Percentiles rank a stretch among this genome's conserved stretches.
Evolutionary conservation across 768 basidiomycete genomes (phyloP).

Genomic region (Aureoboletus auriporus): DNA sequence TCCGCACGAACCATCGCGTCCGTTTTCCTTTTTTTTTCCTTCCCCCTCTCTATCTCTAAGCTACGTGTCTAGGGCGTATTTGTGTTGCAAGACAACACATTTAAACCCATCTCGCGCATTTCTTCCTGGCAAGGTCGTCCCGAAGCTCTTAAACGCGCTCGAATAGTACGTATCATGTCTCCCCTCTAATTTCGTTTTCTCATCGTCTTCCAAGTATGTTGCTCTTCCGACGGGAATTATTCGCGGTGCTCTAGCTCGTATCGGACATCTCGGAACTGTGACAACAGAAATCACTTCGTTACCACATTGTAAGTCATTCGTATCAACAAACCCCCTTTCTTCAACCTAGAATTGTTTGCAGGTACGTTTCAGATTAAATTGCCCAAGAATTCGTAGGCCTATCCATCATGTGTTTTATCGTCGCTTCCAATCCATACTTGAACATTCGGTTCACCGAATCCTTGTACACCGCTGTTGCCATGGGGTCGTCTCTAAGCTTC

Average conservation of each 20-base stretch:
- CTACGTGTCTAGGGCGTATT: conserved; percentile 70
- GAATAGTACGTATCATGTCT: conserved; percentile 47
- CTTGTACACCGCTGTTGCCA: too few species aligned
- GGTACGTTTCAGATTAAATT: conserved; percentile 71
- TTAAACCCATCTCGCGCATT: conserved; percentile 78
- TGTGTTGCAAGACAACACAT: conserved; percentile 87
- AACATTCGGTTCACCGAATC: too few species aligned
- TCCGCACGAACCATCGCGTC: conserved; percentile 92
- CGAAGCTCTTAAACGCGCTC: conserved; percentile 68
- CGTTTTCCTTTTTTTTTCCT: conserved; percentile 20
- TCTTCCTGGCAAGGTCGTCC: conserved; percentile 78
- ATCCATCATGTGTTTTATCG: too few species aligned
- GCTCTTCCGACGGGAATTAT: conserved; percentile 83
- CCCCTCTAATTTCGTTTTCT: neutral
- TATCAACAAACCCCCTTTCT: neutral
- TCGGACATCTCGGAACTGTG: conserved; percentile 76
- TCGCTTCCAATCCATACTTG: too few species aligned
- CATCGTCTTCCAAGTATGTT: conserved; percentile 51
- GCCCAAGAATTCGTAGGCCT: conserved; percentile 50
- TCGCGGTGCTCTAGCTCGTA: conserved; percentile 71
- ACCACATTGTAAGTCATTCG: conserved; percentile 70
- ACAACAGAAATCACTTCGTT: conserved; percentile 73
- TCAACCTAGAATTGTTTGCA: neutral
- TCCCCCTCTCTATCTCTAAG: neutral
- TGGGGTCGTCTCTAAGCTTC: too few species aligned